Evolutionary conservation across 2,329 filamentous ascomycete species (phyloP), one percentile per base, ranked within the genome.

Genomic region (Onygenales sp.): DNA sequence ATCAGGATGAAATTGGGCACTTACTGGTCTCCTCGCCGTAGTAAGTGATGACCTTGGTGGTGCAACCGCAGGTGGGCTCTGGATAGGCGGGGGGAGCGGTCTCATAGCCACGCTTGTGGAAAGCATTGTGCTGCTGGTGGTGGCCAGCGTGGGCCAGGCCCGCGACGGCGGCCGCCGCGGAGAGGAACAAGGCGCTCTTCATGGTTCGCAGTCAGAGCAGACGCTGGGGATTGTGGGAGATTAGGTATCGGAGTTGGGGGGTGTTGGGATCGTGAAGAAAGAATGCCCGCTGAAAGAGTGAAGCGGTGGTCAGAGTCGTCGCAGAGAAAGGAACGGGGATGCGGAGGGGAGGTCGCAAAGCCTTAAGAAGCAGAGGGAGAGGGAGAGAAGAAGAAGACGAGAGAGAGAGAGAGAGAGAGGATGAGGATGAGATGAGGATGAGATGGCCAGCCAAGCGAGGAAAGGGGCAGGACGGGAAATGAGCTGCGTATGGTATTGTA

Each of bases 201-300:
- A 93, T 93, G 43, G 67, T 75, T 68, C 63, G 58, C 62, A 61
- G 61, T 60, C 55, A 52, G 57, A 54, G 59, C 50, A 49, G 52
- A 45, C 38, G 38, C 14, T 21, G 17, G 59, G 57, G 54, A 58
- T 60, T 56, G 52, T 53, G 47, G 54, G 54, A 47, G 60, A 50
- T 58, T 51, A 52, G 55, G 52, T 56, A 27, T 7, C 7, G 8
- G 32, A 13, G 8, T 31, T 21, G 33, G 33, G 9, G 45, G 45
- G 32, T 42, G 36, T 50, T 50, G 21, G 36, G 36, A 32, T 50
- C 48, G 48, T 50, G 33, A 47, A 38, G 70, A 86, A 86, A 74
- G 84, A 87, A 77, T 83, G 85, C 81, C 87, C 86, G 87, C 87
- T 90, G 75, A 91, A 89, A 72, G 87, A 65, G 69, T 72, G 63